Conservation (phyloP, 495 filamentous ascomycete genomes). For the Xylaria castorea region DNA sequence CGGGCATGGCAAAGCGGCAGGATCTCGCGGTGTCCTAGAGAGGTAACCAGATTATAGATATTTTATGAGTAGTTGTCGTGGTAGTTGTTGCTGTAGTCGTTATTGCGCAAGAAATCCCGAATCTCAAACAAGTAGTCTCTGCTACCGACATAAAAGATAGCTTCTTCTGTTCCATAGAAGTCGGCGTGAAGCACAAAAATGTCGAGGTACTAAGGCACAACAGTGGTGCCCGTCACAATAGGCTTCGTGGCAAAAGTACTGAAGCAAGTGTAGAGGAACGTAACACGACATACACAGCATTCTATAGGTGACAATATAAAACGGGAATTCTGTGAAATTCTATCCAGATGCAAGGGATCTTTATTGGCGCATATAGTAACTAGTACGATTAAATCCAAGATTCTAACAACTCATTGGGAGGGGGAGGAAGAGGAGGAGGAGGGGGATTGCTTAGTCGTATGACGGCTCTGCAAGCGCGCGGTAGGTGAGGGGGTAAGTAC, state of each 20-base stretch:
- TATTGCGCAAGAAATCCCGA: not conserved
- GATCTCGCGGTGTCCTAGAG: not conserved
- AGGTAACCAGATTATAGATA: not conserved
- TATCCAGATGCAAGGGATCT: not conserved
- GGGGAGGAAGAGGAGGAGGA: not conserved
- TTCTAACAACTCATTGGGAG: not conserved
- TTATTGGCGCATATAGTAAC: not conserved
- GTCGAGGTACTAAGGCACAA: not conserved
- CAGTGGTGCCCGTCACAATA: not conserved
- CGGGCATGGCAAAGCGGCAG: not conserved
- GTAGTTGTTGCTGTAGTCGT: not conserved
- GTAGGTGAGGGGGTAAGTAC: not conserved
- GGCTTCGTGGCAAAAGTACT: constrained; percentile 1
- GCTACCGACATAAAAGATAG: not conserved
- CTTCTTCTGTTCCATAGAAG: not conserved
- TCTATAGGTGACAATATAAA: not conserved
- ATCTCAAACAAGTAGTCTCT: not conserved
- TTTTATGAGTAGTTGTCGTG: not conserved
- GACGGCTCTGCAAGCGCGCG: not conserved
- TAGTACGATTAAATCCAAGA: not conserved
- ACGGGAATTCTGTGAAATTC: not conserved
- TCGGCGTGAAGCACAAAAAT: not conserved
- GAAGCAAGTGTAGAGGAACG: not conserved
- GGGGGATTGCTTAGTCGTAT: not conserved
- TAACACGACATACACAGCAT: not conserved